phyloP scores from a whole-genome alignment of 139 green algal species.

The Chlamydomonas asymmetrica region DNA sequence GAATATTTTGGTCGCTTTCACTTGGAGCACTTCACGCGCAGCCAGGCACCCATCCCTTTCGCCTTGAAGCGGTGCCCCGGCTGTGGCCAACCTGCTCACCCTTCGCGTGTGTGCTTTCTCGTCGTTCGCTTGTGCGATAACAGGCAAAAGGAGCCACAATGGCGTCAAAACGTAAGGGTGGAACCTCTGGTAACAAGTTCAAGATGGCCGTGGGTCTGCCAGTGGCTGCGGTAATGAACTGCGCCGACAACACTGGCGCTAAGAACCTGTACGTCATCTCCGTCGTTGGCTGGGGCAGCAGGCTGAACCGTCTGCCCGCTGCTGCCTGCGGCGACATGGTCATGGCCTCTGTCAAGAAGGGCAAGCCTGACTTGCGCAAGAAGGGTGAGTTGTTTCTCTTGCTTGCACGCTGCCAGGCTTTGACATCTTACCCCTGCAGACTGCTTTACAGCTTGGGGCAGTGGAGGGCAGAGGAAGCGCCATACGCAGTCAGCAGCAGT shows the following conservation, averaged over 20 bases:
- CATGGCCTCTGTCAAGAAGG: slow-evolving; percentile 99
- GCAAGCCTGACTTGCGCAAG: slow-evolving; percentile 99
- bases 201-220: slow-evolving; percentile 94
- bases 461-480: too few species aligned
- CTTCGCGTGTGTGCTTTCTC: too few species aligned
- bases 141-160: too few species aligned
- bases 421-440: too few species aligned
- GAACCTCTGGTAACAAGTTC: slow-evolving; percentile 96
- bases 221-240: slow-evolving; percentile 97
- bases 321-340: slow-evolving; percentile 95
- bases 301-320: slow-evolving; percentile 95
- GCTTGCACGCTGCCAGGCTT: too few species aligned
- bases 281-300: slow-evolving; percentile 88
- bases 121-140: too few species aligned
- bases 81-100: too few species aligned
- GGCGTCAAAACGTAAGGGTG: slow-evolving; percentile 52
- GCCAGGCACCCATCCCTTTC: too few species aligned
- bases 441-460: neutral
- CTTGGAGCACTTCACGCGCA: too few species aligned
- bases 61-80: too few species aligned
- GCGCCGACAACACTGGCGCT: slow-evolving; percentile 96
- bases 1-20: too few species aligned
- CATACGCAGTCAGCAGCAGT: too few species aligned
- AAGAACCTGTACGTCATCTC: slow-evolving; percentile 99
- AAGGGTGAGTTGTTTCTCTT: slow-evolving; percentile 91